phyloP scores from a whole-genome alignment of 2,329 filamentous ascomycete genomes.

The Aspergillus costaricaensis region DNA sequence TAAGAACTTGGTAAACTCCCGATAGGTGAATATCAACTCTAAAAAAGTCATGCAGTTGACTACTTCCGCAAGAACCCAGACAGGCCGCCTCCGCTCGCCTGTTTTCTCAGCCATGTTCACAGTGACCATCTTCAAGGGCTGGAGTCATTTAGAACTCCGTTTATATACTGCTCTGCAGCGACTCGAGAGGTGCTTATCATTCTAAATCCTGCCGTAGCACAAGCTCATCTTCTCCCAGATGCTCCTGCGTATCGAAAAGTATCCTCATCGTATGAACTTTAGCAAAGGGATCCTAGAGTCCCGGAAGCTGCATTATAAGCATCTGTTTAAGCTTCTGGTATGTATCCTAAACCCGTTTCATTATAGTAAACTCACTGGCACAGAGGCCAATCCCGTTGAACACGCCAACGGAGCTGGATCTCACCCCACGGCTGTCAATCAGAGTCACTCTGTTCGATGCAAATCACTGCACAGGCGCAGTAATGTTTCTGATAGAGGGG shows the following conservation, averaged over 20 bases:
- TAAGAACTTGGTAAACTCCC: conserved; percentile 33
- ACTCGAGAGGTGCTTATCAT: conserved; percentile 63
- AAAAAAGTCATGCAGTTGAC: conserved; percentile 63
- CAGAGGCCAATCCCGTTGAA: conserved; percentile 79
- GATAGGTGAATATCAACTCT: conserved; percentile 17
- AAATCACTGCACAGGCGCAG: conserved; percentile 86
- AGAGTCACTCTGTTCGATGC: conserved; percentile 85
- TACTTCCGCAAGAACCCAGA: conserved; percentile 67
- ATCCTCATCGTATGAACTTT: conserved; percentile 78
- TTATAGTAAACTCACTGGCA: neutral
- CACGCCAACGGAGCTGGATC: conserved; percentile 74
- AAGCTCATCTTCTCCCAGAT: conserved; percentile 47
- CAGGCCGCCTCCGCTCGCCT: conserved; percentile 68
- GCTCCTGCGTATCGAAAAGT: conserved; percentile 75
- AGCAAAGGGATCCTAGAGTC: conserved; percentile 75
- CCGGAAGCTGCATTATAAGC: conserved; percentile 72
- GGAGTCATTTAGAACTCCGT: conserved; percentile 73
- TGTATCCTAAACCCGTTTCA: too few species aligned
- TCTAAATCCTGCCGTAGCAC: neutral
- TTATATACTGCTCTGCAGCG: conserved; percentile 86
- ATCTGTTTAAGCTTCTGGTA: conserved; percentile 69
- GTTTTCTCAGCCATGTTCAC: conserved; percentile 90
- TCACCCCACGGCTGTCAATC: conserved; percentile 68
- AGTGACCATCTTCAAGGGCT: conserved; percentile 85
- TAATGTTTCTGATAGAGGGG: conserved; percentile 89